These are phyloP conservation scores for Dissophora ornata DNA, from an alignment of 192 early-diverging fungal species.

Conservation along the genomic window DNA sequence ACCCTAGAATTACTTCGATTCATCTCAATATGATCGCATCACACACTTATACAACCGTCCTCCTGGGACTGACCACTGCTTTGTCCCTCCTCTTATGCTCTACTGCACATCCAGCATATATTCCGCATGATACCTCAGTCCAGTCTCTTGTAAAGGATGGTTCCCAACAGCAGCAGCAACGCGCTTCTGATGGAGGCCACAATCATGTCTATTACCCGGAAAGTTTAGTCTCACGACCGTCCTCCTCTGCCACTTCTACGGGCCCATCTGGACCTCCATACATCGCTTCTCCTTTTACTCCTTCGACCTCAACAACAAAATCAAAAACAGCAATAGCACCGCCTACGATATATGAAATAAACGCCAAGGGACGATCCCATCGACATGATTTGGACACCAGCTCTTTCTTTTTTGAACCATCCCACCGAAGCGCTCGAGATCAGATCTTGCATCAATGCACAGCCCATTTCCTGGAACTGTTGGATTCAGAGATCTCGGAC, in stretches of 20 bases:
- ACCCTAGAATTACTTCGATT: too few species aligned
- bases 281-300: too few species aligned
- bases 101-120: constrained; percentile 18
- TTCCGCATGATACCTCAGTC: not conserved
- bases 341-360: too few species aligned
- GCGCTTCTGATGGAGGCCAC: too few species aligned
- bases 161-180: too few species aligned
- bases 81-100: constrained; percentile 17
- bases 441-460: constrained; percentile 42
- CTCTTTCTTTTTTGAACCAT: not conserved
- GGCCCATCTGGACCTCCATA: too few species aligned
- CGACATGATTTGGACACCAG: not conserved
- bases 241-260: too few species aligned
- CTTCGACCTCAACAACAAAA: too few species aligned
- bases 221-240: constrained; percentile 5
- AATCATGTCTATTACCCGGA: not conserved
- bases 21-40: too few species aligned
- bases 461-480: constrained; percentile 27
- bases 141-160: not conserved
- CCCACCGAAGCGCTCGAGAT: constrained; percentile 10
- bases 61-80: constrained; percentile 30
- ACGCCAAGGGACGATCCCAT: too few species aligned
- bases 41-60: not conserved
- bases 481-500: constrained; percentile 30
- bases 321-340: not conserved